Percentiles rank a stretch among this genome's conserved stretches.
Conservation (phyloP, 176 grass and related monocot genomes). For the Calamus simplicifolius region DNA sequence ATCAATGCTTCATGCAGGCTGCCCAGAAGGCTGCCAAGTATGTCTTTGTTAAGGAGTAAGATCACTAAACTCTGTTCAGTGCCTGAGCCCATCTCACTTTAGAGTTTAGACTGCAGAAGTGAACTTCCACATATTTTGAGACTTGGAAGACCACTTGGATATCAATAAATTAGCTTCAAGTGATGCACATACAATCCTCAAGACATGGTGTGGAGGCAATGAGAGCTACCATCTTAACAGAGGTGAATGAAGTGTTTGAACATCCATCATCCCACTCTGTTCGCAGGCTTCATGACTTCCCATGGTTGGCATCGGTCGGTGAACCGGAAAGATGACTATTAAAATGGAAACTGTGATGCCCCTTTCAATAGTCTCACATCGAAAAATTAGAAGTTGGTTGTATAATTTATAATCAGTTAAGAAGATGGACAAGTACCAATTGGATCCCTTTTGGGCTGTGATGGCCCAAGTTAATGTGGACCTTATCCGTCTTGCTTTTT, state of each 20-base stretch:
- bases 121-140: constrained; percentile 57
- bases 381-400: no score
- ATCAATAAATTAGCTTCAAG: constrained; percentile 30
- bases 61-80: constrained; percentile 42
- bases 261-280: constrained; percentile 53
- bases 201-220: constrained; percentile 65
- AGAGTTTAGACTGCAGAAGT: constrained; percentile 49
- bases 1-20: constrained; percentile 33
- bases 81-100: constrained; percentile 5
- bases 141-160: constrained; percentile 33
- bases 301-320: constrained; percentile 60
- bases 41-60: constrained; percentile 43
- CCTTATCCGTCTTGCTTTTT: no score
- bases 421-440: no score
- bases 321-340: constrained; percentile 83
- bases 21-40: constrained; percentile 48
- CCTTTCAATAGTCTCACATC: no score
- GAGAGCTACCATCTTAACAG: constrained; percentile 46
- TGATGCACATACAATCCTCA: constrained; percentile 56
- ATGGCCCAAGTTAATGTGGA: no score
- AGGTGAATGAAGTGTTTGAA: constrained; percentile 63
- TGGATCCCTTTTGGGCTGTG: no score
- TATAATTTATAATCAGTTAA: no score
- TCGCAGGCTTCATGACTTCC: constrained; percentile 82
- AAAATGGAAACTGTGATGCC: no score